Percentiles rank a stretch among this genome's conserved stretches.
Evolutionary conservation across 768 basidiomycete genomes (phyloP).

Genomic region (Mycena chlorophos): DNA sequence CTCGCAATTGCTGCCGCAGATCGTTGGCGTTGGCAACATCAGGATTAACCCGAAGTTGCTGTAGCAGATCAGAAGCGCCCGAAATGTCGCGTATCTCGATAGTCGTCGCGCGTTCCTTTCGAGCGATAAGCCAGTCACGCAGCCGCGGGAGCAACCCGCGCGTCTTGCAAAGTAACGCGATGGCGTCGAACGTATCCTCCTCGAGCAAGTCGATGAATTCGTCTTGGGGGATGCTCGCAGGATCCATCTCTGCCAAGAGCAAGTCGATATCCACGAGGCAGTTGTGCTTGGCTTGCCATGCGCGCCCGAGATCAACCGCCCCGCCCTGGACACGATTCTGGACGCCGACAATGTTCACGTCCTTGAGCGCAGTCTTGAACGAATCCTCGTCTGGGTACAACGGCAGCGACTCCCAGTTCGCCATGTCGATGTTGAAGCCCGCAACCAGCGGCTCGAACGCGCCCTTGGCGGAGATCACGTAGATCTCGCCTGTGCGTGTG

Average conservation of each 20-base stretch:
- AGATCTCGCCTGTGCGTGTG: slow-evolving; percentile 4
- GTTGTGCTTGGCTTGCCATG: slow-evolving; percentile 17
- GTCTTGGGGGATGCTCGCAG: slow-evolving; percentile 15
- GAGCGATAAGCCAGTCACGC: slow-evolving; percentile 15
- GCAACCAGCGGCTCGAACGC: slow-evolving; percentile 13
- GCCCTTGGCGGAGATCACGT: slow-evolving; percentile 15
- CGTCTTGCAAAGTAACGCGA: slow-evolving; percentile 18
- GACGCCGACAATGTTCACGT: slow-evolving; percentile 15
- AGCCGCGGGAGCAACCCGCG: slow-evolving; percentile 11
- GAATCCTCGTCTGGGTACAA: slow-evolving; percentile 7
- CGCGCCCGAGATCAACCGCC: slow-evolving; percentile 15
- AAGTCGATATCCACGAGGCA: slow-evolving; percentile 18
- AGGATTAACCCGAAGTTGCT: slow-evolving; percentile 6
- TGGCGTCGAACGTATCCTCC: slow-evolving; percentile 16
- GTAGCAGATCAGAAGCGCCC: slow-evolving; percentile 14
- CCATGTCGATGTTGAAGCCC: slow-evolving; percentile 15
- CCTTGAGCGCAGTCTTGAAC: slow-evolving; percentile 14
- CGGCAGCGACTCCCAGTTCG: slow-evolving; percentile 13
- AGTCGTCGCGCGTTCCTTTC: slow-evolving; percentile 16
- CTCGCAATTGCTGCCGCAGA: slow-evolving; percentile 15
- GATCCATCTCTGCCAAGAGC: slow-evolving; percentile 14
- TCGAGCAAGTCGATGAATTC: slow-evolving; percentile 17
- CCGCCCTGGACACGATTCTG: slow-evolving; percentile 3
- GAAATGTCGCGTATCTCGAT: slow-evolving; percentile 18
- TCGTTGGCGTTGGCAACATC: not conserved